Percentiles rank a stretch among this genome's conserved stretches.
phyloP scores from a whole-genome alignment of 2,329 filamentous ascomycete species.

The Ascochyta rabiei region DNA sequence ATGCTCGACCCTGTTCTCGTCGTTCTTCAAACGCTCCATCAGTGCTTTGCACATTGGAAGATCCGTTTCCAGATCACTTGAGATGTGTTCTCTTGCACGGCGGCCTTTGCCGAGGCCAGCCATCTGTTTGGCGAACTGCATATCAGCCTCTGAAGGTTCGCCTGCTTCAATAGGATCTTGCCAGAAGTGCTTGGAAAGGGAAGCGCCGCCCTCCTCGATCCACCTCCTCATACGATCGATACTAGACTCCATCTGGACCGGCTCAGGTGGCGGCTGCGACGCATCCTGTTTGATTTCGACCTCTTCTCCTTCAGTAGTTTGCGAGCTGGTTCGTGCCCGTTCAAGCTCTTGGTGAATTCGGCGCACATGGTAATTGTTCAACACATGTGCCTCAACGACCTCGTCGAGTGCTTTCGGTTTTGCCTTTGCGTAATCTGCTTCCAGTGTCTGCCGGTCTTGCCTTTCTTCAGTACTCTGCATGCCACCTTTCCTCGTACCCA shows the following conservation, averaged over 20 bases:
- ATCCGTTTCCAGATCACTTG: conserved; percentile 33
- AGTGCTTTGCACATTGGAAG: conserved; percentile 35
- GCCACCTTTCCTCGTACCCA: conserved; percentile 38
- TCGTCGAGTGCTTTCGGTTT: conserved; percentile 26
- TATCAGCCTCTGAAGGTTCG: conserved; percentile 26
- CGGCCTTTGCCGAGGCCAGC: conserved; percentile 30
- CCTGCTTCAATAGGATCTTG: conserved; percentile 38
- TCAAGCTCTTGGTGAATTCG: conserved; percentile 31
- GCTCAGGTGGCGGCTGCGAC: not conserved
- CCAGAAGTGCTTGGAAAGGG: conserved; percentile 39
- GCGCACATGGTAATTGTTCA: conserved; percentile 40
- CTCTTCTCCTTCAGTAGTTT: not conserved
- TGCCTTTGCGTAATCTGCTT: conserved; percentile 31
- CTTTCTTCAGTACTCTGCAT: conserved; percentile 19
- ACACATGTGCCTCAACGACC: conserved; percentile 30
- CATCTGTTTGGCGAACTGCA: conserved; percentile 29
- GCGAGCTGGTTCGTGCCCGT: conserved; percentile 6
- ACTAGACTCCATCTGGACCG: conserved; percentile 28
- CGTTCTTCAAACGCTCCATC: conserved; percentile 30
- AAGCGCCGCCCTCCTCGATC: conserved; percentile 34
- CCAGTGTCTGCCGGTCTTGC: conserved; percentile 31
- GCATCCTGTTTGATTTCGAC: not conserved
- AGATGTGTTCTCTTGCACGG: conserved; percentile 29
- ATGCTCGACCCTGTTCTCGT: conserved; percentile 27
- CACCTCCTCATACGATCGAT: conserved; percentile 39